phyloP scores from a whole-genome alignment of 139 green algal species.

The Coelastrella sp. region DNA sequence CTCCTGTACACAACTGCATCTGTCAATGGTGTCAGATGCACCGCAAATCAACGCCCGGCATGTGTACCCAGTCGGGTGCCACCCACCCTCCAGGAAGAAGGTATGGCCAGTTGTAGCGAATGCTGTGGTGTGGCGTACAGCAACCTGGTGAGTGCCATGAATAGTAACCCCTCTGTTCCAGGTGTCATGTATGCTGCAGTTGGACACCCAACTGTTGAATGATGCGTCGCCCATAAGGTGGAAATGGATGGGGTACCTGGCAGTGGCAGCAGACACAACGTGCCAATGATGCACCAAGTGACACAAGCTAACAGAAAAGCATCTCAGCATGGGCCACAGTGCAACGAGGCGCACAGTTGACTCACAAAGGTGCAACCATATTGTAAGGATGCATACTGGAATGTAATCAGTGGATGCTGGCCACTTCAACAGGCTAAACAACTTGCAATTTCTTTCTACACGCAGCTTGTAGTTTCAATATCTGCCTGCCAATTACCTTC shows the following conservation, averaged over 20 bases:
- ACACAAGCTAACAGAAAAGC: no score
- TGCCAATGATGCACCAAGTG: no score
- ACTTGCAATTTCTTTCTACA: no score
- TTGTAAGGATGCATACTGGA: no score
- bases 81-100: slow-evolving; percentile 71
- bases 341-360: no score
- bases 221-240: slow-evolving; percentile 69
- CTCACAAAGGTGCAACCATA: no score
- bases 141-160: slow-evolving; percentile 65
- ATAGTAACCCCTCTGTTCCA: slow-evolving; percentile 78
- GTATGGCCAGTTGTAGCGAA: slow-evolving; percentile 79
- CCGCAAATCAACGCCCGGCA: background rate
- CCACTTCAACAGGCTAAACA: no score
- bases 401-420: no score
- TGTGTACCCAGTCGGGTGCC: background rate
- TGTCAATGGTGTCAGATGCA: no score
- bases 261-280: no score
- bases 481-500: slow-evolving; percentile 33
- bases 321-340: no score
- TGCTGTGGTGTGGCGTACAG: slow-evolving; percentile 66
- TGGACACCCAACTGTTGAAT: slow-evolving; percentile 58
- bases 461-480: background rate
- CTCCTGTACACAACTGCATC: background rate
- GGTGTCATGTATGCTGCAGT: slow-evolving; percentile 70
- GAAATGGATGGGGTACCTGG: slow-evolving; percentile 83